phyloP scores from a whole-genome alignment of 2,329 filamentous ascomycete species.

The Pseudopithomyces chartarum region DNA sequence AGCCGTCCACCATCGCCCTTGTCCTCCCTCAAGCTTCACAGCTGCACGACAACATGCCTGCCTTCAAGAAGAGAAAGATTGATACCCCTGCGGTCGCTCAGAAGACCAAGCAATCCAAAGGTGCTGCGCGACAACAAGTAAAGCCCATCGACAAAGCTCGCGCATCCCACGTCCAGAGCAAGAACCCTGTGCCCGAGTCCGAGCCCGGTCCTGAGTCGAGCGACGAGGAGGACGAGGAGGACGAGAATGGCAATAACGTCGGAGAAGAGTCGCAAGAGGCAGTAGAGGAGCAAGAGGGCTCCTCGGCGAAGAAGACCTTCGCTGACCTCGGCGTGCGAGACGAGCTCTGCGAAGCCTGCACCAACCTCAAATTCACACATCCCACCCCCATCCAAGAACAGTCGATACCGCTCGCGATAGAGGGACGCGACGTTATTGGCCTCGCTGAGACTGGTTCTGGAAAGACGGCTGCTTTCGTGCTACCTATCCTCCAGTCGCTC shows the following conservation, averaged over 20 bases:
- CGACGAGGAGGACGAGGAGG: constrained; percentile 24
- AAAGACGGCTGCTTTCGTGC: constrained; percentile 93
- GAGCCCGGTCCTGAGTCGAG: constrained; percentile 35
- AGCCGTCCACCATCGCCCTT: neutral
- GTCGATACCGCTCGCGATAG: constrained; percentile 79
- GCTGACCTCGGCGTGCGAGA: constrained; percentile 80
- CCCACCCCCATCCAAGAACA: constrained; percentile 90
- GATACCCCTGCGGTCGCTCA: constrained; percentile 19
- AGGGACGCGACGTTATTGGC: constrained; percentile 86
- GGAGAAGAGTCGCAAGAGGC: constrained; percentile 10
- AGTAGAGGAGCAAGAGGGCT: constrained; percentile 35
- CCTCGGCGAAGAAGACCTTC: constrained; percentile 63
- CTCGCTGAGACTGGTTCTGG: constrained; percentile 94
- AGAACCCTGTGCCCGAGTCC: constrained; percentile 16
- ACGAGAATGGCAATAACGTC: constrained; percentile 13
- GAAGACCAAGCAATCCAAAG: constrained; percentile 22
- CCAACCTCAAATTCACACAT: constrained; percentile 76
- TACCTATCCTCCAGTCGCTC: constrained; percentile 87
- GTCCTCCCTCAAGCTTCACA: neutral
- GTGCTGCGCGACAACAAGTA: neutral
- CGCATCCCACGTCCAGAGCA: neutral
- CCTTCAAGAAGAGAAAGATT: constrained; percentile 51
- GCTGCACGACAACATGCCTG: constrained; percentile 40
- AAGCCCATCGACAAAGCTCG: constrained; percentile 19
- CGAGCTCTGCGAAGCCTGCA: constrained; percentile 86